Conservation (phyloP, 805 yeast genomes). For the Jamesozyma lodderae region DNA sequence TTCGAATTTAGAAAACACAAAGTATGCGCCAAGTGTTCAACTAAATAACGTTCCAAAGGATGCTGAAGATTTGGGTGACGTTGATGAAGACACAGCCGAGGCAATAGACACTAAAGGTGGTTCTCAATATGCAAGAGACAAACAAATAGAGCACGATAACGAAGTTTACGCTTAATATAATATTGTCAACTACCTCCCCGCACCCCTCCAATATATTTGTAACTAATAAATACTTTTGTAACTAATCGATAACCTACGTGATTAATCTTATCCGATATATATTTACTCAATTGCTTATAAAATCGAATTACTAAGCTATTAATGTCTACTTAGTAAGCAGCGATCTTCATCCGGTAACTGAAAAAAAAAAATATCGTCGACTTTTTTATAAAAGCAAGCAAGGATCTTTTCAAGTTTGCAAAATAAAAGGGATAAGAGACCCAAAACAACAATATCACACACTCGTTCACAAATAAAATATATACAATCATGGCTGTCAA, state of each 20-base stretch:
- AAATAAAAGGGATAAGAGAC: too few species aligned
- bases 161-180: slow-evolving; percentile 46
- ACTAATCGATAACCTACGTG: too few species aligned
- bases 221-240: too few species aligned
- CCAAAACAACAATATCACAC: neutral
- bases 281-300: too few species aligned
- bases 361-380: too few species aligned
- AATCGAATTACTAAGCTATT: too few species aligned
- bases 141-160: slow-evolving; percentile 55
- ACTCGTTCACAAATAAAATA: neutral
- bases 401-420: too few species aligned
- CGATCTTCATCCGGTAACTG: too few species aligned
- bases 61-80: slow-evolving; percentile 78
- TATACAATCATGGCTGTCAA: slow-evolving; percentile 52
- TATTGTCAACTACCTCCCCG: neutral
- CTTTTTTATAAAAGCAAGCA: too few species aligned
- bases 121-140: slow-evolving; percentile 75
- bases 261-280: too few species aligned
- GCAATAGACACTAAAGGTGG: slow-evolving; percentile 91
- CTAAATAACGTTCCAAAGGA: slow-evolving; percentile 83
- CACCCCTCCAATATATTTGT: too few species aligned
- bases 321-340: too few species aligned
- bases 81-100: slow-evolving; percentile 69
- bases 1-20: slow-evolving; percentile 75
- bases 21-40: slow-evolving; percentile 95